Evolutionary conservation across 805 yeast species (phyloP).

Genomic region (Kurtzmaniella cleridarum): DNA sequence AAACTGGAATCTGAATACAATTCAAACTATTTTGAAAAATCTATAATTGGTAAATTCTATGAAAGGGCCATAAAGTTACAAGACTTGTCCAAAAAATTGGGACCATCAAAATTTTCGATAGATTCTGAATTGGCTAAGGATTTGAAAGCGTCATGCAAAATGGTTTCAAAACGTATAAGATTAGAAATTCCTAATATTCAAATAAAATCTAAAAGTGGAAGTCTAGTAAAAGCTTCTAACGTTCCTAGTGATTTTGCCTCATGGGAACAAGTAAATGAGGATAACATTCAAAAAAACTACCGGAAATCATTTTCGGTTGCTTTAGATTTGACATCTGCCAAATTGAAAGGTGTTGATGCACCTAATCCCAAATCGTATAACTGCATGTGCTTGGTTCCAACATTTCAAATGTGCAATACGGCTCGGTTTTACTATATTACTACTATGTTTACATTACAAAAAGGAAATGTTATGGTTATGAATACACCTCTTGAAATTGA

Average conservation of each 20-base stretch:
- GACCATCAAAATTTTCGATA: conserved; percentile 19
- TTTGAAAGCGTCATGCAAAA: conserved; percentile 20
- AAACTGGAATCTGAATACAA: conserved; percentile 11
- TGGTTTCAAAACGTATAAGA: conserved; percentile 21
- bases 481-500: conserved; percentile 1
- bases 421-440: conserved; percentile 24
- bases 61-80: conserved; percentile 14
- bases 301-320: conserved; percentile 10
- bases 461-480: conserved; percentile 1
- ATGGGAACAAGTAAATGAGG: conserved; percentile 4
- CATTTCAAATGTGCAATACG: conserved; percentile 31
- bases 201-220: conserved; percentile 5
- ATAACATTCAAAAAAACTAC: conserved; percentile 4
- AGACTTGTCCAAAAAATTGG: conserved; percentile 14
- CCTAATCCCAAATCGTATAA: conserved; percentile 13
- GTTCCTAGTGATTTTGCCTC: conserved; percentile 1
- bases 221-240: neutral
- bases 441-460: neutral
- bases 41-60: conserved; percentile 19
- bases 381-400: conserved; percentile 28
- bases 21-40: conserved; percentile 19
- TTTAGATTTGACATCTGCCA: conserved; percentile 10
- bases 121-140: conserved; percentile 27
- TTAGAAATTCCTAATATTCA: conserved; percentile 15
- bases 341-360: conserved; percentile 10